Conservation (phyloP, 176 grass and related monocot species). For the Coix lacrymajobi region DNA sequence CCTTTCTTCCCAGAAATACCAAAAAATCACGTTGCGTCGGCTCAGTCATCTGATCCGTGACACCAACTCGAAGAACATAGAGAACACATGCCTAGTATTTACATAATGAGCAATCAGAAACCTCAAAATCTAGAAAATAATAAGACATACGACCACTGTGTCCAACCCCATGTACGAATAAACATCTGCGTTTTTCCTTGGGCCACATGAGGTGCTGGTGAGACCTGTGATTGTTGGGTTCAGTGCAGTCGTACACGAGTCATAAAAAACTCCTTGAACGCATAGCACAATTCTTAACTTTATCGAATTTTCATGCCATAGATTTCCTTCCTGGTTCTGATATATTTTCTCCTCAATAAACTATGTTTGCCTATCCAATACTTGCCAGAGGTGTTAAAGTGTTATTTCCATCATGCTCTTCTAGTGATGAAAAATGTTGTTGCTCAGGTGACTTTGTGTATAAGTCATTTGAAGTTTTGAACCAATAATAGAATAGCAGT, state of each 20-base stretch:
- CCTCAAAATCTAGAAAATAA: slow-evolving; percentile 5
- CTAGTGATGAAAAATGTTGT: not conserved
- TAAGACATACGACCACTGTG: not conserved
- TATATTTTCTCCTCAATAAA: slow-evolving; percentile 10
- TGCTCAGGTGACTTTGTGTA: not conserved
- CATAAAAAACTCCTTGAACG: not conserved
- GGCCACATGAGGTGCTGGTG: not conserved
- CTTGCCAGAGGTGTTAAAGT: not conserved
- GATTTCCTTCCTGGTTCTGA: slow-evolving; percentile 2
- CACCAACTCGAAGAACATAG: slow-evolving; percentile 88
- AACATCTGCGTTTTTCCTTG: not conserved
- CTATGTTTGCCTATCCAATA: slow-evolving; percentile 10
- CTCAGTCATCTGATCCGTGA: slow-evolving; percentile 92
- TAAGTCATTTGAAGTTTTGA: not conserved
- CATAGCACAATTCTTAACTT: not conserved
- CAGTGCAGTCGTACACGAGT: not conserved
- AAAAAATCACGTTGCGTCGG: slow-evolving; percentile 76
- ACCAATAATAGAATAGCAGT: not conserved
- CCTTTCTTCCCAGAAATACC: slow-evolving; percentile 90
- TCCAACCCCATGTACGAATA: not conserved
- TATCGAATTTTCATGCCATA: not conserved
- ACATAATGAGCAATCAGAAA: slow-evolving; percentile 41
- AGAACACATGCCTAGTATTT: slow-evolving; percentile 80
- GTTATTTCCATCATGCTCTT: not conserved
- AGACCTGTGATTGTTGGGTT: not conserved